Evolutionary conservation across 345 rosid species (phyloP).

Genomic region (Salix dunnii): DNA sequence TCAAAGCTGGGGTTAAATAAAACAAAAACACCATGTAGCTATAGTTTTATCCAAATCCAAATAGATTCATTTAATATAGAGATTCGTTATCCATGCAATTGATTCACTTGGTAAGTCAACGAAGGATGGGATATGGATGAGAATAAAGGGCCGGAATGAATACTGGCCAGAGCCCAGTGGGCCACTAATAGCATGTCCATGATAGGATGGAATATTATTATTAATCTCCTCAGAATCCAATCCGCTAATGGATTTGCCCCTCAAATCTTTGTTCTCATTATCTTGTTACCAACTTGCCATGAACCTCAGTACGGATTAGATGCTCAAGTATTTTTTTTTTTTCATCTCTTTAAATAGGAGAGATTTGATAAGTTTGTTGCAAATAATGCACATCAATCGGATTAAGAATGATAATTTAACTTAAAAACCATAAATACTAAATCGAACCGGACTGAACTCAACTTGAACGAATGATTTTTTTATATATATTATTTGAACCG

Average conservation of each 20-base stretch:
- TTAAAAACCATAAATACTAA: too few species aligned
- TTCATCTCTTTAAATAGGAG: too few species aligned
- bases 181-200: background rate
- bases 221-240: constrained; percentile 6
- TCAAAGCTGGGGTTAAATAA: too few species aligned
- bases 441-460: too few species aligned
- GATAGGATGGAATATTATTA: background rate
- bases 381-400: too few species aligned
- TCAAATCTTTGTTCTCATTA: background rate
- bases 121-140: background rate
- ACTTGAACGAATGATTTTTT: too few species aligned
- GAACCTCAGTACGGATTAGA: background rate
- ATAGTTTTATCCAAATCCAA: too few species aligned
- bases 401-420: too few species aligned
- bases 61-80: too few species aligned
- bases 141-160: background rate
- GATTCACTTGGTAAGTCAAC: background rate
- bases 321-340: background rate
- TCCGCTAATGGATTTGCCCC: background rate
- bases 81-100: background rate
- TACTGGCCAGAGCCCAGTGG: background rate
- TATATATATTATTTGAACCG: too few species aligned
- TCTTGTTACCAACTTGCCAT: background rate
- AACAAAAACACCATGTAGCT: too few species aligned
- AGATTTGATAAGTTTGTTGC: too few species aligned